Evolutionary conservation across 306 rosid genomes (phyloP).

Genomic region (Begonia peltatifolia): DNA sequence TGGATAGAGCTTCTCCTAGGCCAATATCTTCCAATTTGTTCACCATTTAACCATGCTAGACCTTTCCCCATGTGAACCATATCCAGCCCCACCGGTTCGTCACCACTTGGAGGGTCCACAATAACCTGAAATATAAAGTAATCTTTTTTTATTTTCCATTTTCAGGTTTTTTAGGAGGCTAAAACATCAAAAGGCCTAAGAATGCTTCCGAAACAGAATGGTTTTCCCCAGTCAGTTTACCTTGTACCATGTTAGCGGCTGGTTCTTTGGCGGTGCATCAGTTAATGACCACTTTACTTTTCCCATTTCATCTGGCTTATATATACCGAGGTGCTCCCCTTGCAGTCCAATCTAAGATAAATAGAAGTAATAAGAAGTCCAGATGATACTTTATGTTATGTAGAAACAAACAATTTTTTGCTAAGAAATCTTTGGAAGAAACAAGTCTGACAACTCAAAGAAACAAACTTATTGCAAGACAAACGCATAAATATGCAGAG

Average conservation of each 20-base stretch:
- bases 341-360: slow-evolving; percentile 54
- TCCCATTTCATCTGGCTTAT: slow-evolving; percentile 38
- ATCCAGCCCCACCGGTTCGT: slow-evolving; percentile 84
- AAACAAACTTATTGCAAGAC: no score
- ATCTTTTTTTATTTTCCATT: slow-evolving; percentile 1
- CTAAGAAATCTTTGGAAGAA: no score
- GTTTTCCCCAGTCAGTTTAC: slow-evolving; percentile 17
- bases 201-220: no score
- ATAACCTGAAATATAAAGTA: slow-evolving; percentile 28
- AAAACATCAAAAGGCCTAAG: no score
- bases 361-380: slow-evolving; percentile 9
- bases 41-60: slow-evolving; percentile 94
- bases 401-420: no score
- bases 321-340: slow-evolving; percentile 56
- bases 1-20: slow-evolving; percentile 45
- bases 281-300: slow-evolving; percentile 53
- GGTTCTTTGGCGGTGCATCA: slow-evolving; percentile 43
- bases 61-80: slow-evolving; percentile 94
- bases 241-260: slow-evolving; percentile 92
- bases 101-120: slow-evolving; percentile 63
- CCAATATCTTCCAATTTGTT: slow-evolving; percentile 98
- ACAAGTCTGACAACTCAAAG: no score
- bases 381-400: neutral
- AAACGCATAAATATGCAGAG: no score
- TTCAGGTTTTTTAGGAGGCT: neutral